Evolutionary conservation across 805 yeast species (phyloP).

Genomic region (Lachancea cidri): DNA sequence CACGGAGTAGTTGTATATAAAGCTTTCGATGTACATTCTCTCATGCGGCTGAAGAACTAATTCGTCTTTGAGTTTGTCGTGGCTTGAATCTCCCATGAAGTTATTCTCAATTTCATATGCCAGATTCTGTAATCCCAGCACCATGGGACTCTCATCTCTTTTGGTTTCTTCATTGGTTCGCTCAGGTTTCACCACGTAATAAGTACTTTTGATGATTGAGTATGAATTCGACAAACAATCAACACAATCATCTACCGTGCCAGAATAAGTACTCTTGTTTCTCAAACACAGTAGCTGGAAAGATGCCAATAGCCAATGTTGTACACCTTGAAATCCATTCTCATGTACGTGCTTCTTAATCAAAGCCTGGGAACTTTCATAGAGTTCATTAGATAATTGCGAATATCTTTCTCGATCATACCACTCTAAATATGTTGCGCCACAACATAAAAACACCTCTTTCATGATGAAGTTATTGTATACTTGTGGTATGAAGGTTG

Average conservation of each 20-base stretch:
- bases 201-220: conserved; percentile 32
- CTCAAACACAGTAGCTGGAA: conserved; percentile 38
- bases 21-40: conserved; percentile 41
- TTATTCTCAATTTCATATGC: conserved; percentile 13
- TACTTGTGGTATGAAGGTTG: conserved; percentile 38
- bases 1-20: conserved; percentile 39
- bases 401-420: conserved; percentile 24
- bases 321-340: conserved; percentile 28
- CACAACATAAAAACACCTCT: conserved; percentile 39
- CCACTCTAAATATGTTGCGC: conserved; percentile 37
- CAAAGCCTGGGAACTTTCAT: conserved; percentile 20
- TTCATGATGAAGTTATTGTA: conserved; percentile 27
- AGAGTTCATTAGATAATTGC: conserved; percentile 21
- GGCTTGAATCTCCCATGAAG: conserved; percentile 5
- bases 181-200: conserved; percentile 1
- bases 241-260: conserved; percentile 28
- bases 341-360: conserved; percentile 20
- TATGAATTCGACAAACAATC: conserved; percentile 34
- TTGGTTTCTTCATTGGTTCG: background rate
- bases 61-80: background rate
- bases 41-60: conserved; percentile 22
- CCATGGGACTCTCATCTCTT: background rate
- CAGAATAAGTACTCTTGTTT: conserved; percentile 31
- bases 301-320: conserved; percentile 39
- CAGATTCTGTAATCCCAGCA: conserved; percentile 9